Conservation (phyloP, 2,329 filamentous ascomycete genomes). For the Botrytis elliptica region DNA sequence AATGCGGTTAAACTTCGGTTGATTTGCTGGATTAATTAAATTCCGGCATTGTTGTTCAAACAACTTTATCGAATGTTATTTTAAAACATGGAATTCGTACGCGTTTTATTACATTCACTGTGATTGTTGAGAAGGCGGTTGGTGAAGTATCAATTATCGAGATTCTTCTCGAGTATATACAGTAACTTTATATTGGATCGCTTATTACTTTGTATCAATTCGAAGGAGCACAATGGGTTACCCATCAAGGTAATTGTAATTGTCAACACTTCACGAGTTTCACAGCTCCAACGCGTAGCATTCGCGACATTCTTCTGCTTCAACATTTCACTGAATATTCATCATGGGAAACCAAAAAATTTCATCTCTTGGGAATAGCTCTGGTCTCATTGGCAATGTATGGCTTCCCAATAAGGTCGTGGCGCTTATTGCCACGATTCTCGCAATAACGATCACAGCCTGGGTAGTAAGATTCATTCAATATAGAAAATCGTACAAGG, state of each 20-base stretch:
- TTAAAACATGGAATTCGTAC: background rate
- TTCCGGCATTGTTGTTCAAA: background rate
- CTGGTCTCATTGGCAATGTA: background rate
- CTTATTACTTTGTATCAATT: background rate
- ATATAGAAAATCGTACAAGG: conserved; percentile 9
- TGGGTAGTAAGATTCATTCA: background rate
- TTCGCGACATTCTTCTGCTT: background rate
- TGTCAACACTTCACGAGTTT: background rate
- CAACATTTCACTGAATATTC: background rate
- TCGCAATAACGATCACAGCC: background rate
- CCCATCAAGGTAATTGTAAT: background rate
- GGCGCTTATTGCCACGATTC: background rate
- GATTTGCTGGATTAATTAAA: background rate
- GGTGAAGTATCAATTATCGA: background rate
- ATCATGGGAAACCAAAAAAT: background rate
- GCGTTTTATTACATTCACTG: background rate
- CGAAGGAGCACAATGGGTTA: background rate
- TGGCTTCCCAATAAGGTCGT: background rate
- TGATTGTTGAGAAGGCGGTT: background rate
- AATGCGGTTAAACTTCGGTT: background rate
- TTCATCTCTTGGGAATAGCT: no score
- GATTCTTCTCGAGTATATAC: background rate
- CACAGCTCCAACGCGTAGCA: background rate
- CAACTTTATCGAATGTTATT: background rate
- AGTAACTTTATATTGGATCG: background rate